Evolutionary conservation across 163 green algal species (phyloP).

Genomic region (Chlorella variabilis): DNA sequence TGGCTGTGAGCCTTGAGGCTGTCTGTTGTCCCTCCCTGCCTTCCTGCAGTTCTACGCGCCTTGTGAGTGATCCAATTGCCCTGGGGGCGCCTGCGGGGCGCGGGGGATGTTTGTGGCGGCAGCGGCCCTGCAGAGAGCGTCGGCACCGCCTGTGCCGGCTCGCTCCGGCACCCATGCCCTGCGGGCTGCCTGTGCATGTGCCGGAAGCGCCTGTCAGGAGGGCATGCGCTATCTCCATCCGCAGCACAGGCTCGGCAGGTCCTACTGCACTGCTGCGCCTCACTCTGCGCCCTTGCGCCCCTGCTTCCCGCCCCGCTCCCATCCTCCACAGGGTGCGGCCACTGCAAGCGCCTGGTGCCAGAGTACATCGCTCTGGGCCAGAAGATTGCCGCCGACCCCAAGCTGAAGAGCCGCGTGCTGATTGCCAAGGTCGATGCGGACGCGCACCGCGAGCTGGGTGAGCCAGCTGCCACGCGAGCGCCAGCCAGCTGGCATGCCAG

Average conservation of each 20-base stretch:
- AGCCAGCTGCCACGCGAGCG: neutral
- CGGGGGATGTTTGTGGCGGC: neutral
- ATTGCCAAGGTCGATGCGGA: slow-evolving; percentile 87
- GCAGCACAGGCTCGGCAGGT: too few relatives aligned
- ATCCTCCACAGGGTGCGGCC: slow-evolving; percentile 23
- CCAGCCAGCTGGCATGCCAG: neutral
- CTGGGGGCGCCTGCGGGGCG: neutral
- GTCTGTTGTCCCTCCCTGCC: neutral
- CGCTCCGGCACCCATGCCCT: too few relatives aligned
- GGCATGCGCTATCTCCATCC: too few relatives aligned
- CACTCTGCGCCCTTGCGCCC: too few relatives aligned
- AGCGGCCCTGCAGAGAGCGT: too few relatives aligned
- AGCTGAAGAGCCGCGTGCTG: slow-evolving; percentile 72
- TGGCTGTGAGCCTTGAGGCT: too few relatives aligned
- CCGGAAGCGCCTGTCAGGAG: too few relatives aligned
- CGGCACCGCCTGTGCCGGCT: neutral
- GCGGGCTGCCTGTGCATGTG: too few relatives aligned
- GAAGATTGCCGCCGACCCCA: slow-evolving; percentile 60
- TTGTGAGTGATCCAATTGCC: slow-evolving; percentile 1
- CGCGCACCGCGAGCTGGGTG: slow-evolving; percentile 70
- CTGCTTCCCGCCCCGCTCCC: too few relatives aligned
- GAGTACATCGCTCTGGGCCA: slow-evolving; percentile 74
- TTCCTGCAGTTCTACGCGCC: slow-evolving; percentile 26
- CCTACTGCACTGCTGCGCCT: too few relatives aligned
- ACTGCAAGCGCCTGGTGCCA: slow-evolving; percentile 53